Base-by-base conservation (phyloP, 352 stramenopile species). In the Globisporangium cederbergense region DNA sequence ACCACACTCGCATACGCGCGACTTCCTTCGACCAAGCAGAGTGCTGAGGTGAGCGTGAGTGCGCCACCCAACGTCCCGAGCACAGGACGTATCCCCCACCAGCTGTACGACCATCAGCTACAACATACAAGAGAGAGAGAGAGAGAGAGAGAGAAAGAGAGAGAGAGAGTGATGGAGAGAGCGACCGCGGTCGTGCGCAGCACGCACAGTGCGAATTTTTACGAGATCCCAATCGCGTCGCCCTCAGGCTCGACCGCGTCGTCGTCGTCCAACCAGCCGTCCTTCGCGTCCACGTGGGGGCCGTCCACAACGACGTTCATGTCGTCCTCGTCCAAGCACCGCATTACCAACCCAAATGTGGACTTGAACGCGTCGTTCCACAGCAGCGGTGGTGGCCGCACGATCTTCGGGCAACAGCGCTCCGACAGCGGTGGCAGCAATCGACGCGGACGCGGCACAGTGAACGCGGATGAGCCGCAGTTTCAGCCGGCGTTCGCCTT, bases 171-270 rank as follows among this genome's bases (percentile, higher is more conserved):
- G 32, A 76, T 84, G 62, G 78, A 87, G 38, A 42, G 65, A 28
- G 74, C 74, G 61, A 83, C 55, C 3, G 47, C 77, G 52, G 74
- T 87, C 45, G 71, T 87, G 74, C 78, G 78, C 70, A 79, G 76
- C 57, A 81, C 76, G 57, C 72, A 71, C 62, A 87, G 78, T 64
- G 76, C 74, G 62, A 87, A 87, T 51, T 87, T 83, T 60, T 87
- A 87, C 68, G 78, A 84, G 62, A 66, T 87, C 28, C 78, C 78
- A 13, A 22, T 61, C 40, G 65, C 83, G 50, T 65, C 72, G 14
- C 57, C 73, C 20, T 64, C 74, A 28, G 43, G 64, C n/a, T 28
- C 65, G 14, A 58, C 20, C 11, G 25, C 34, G 4, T 64, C 45
- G 9, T 46, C 58, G n/a, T 16, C 51, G 36, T 36, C 51, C 16